Base-by-base conservation (phyloP, 345 rosid species). In the Rhodamnia argentea region DNA sequence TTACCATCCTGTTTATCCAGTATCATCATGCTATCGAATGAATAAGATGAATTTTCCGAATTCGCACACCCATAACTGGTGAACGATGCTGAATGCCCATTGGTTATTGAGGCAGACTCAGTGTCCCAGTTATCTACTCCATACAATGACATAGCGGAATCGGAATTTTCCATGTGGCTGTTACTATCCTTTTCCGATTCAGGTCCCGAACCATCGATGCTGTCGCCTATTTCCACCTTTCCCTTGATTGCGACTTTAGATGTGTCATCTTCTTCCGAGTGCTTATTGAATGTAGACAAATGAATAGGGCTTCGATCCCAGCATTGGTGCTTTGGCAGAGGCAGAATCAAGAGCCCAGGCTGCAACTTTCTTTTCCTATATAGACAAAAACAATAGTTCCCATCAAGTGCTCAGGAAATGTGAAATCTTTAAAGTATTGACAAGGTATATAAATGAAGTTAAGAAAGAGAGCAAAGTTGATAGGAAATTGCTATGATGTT, bases 321-420 rank as follows among this genome's bases (percentile, higher is more conserved):
- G 86, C 94, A 91, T 60, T 87, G 89, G 85, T 92, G 96, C 89
- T 94, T 94, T 4, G 94, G 83, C 26, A 56, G 14, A 57, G 96
- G 96, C 89, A 88, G 91, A 78, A 82, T 92, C 52, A 91, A 89
- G 40, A 87, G 89, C 88, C 90, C 94, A 40, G 89, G 87, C 86
- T 87, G 90, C 56, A 92, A 85, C 87, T 93, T 94, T 57, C 97
- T 90, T 89, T 94, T 94, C 92, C 91, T 93, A 86, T 75, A 70
- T 18, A 70, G 47, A 70, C 13, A 70, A 70, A 37, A 37, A 37
- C 47, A 37, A 37, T 37, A 70, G 26, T 20, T 70, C 81, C 22
- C 29, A 18, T 52, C 53, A n/a, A 47, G 32, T 58, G 40, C 27
- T 5, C 44, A 84, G 76, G 54, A 4, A 70, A 70, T 37, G 24